A percentile compares a stretch with the other conserved stretches of the same genome.
Conservation (phyloP, 257 asterid genomes). For the Nicotiana attenuata region DNA sequence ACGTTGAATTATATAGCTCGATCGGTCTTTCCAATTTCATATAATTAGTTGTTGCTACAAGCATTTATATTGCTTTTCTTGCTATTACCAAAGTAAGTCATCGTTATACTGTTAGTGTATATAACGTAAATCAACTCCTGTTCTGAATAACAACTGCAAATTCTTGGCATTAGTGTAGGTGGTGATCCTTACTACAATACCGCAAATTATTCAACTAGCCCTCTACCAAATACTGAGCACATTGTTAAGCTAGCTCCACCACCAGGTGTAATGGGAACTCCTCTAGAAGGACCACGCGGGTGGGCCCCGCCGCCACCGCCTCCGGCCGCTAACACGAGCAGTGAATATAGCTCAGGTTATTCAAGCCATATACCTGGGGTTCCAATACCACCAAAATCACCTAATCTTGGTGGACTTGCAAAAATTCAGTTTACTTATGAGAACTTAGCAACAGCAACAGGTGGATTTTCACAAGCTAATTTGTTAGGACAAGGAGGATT, state of each 20-base stretch:
- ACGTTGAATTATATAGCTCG: not conserved
- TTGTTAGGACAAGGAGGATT: constrained; percentile 15
- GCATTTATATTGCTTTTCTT: no score
- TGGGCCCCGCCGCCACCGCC: constrained; percentile 5
- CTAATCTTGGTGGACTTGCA: constrained; percentile 4
- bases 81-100: no score
- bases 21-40: no score
- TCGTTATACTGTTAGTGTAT: no score
- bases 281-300: not conserved
- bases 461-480: constrained; percentile 4
- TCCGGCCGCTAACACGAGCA: not conserved
- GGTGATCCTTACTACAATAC: constrained; percentile 31
- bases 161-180: constrained; percentile 15
- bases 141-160: not conserved
- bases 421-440: constrained; percentile 12
- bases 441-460: constrained; percentile 1
- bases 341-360: constrained; percentile 13
- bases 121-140: not conserved
- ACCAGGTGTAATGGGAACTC: constrained; percentile 40
- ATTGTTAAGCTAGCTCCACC: constrained; percentile 32
- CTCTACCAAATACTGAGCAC: constrained; percentile 17
- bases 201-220: constrained; percentile 14
- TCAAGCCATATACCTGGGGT: not conserved
- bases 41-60: no score
- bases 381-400: not conserved